Evolutionary conservation across 2,329 filamentous ascomycete genomes (phyloP).

Genomic region (Basipetospora chlamydospora): DNA sequence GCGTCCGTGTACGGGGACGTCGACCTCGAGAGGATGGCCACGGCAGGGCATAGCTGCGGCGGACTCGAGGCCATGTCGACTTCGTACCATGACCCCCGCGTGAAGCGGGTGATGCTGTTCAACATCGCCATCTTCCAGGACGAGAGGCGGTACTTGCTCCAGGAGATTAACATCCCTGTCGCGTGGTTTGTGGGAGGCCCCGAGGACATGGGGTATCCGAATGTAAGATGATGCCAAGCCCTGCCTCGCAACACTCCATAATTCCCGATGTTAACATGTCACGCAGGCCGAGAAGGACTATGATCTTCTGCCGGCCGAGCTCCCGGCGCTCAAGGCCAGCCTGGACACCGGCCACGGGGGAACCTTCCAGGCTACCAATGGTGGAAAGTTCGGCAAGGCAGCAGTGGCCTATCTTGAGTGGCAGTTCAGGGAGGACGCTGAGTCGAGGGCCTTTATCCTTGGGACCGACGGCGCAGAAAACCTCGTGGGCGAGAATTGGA

Average conservation of each 20-base stretch:
- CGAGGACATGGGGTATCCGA: conserved; percentile 1
- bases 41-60: conserved; percentile 2
- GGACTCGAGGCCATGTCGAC: conserved; percentile 4
- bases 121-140: conserved; percentile 3
- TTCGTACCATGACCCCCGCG: not conserved
- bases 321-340: not conserved
- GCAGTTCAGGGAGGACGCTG: conserved; percentile 1
- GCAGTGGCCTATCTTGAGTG: conserved; percentile 3
- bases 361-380: not conserved
- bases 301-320: not conserved
- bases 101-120: conserved; percentile 1
- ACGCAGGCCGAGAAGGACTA: conserved; percentile 1
- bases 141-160: not conserved
- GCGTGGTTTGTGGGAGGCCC: conserved; percentile 2
- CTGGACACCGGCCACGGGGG: conserved; percentile 1
- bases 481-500: not conserved
- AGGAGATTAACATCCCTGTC: conserved; percentile 1
- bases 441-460: not conserved
- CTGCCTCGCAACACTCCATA: too few relatives aligned
- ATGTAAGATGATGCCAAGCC: not conserved
- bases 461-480: not conserved
- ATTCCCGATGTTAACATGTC: not conserved
- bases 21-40: not conserved
- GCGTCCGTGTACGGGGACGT: not conserved
- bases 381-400: conserved; percentile 2